Evolutionary conservation across 306 rosid genomes (phyloP), one percentile per base, ranked within the genome.

Genomic region (Cotoneaster glaucophyllus): DNA sequence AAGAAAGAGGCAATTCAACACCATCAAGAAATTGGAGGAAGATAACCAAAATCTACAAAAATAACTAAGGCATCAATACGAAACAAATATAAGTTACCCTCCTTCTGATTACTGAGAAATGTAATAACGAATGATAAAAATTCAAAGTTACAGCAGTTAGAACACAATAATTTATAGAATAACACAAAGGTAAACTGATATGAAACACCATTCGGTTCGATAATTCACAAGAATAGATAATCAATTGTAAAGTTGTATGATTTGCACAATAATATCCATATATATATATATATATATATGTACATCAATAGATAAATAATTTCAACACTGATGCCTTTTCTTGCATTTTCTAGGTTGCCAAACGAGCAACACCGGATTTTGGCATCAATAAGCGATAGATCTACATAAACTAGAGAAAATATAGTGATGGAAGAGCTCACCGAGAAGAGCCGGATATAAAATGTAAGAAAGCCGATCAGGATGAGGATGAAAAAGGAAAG

Each of bases 401-500:
- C 96, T 75, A 48, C 70, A 78, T 13, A 71, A 53, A 10, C 25
- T 18, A 69, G 26, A 37, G 74, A 22, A 34, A 69, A 8, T 63
- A 71, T 32, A 67, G 73, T 76, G 84, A 82, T 89, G 67, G 44
- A 68, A 70, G 52, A 76, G 82, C 97, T 90, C 87, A 96, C 99
- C 69, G 99, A 96, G 90, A 96, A 96, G 77, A 96, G 92, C 4
- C 98, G 96, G 88, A 96, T 96, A 84, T 97, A 96, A 86, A 96
- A 96, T 32, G 99, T 97, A 50, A 96, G 99, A 71, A 90, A 96
- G 24, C 99, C 98, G 85, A 96, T 92, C 83, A 96, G 79, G 79
- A 96, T 73, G 73, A 96, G 96, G 84, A 96, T 92, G 89, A 92
- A 81, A 85, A 92, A 77, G 19, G 96, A 86, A 69, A 96, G 91